phyloP scores from a whole-genome alignment of 2,329 filamentous ascomycete genomes.

The Ceratocystis destructans region DNA sequence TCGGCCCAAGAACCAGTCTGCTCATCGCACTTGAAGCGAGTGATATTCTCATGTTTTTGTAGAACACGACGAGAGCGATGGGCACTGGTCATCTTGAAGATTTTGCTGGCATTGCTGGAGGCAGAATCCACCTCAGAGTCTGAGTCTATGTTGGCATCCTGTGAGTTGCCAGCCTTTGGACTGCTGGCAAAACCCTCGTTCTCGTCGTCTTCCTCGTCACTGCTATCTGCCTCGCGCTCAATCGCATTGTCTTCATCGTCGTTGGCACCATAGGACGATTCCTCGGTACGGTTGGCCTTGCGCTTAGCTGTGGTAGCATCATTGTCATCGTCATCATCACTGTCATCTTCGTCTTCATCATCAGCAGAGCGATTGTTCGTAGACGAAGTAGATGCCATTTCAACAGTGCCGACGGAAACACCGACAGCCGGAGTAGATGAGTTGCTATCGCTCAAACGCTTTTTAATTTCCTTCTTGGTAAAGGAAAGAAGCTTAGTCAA shows the following conservation, averaged over 20 bases:
- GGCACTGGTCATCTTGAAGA: conserved; percentile 21
- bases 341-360: conserved; percentile 52
- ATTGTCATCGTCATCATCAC: conserved; percentile 63
- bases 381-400: conserved; percentile 33
- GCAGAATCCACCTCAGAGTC: conserved; percentile 18
- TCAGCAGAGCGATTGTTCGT: conserved; percentile 35
- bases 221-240: conserved; percentile 44
- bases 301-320: conserved; percentile 65
- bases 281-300: conserved; percentile 62
- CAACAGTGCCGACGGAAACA: conserved; percentile 38
- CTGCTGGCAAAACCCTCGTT: conserved; percentile 37
- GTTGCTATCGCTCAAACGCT: conserved; percentile 51
- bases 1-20: conserved; percentile 58
- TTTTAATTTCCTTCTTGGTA: conserved; percentile 69
- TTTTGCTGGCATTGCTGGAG: conserved; percentile 25
- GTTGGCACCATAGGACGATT: conserved; percentile 78
- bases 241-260: conserved; percentile 81
- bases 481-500: conserved; percentile 56
- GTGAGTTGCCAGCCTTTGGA: conserved; percentile 24
- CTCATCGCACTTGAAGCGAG: conserved; percentile 68
- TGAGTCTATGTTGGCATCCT: conserved; percentile 24
- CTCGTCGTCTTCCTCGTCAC: conserved; percentile 41
- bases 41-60: conserved; percentile 51
- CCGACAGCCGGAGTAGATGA: conserved; percentile 65
- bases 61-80: conserved; percentile 50